Conservation (phyloP, 2,329 filamentous ascomycete genomes). For the Epicoccum nigrum region DNA sequence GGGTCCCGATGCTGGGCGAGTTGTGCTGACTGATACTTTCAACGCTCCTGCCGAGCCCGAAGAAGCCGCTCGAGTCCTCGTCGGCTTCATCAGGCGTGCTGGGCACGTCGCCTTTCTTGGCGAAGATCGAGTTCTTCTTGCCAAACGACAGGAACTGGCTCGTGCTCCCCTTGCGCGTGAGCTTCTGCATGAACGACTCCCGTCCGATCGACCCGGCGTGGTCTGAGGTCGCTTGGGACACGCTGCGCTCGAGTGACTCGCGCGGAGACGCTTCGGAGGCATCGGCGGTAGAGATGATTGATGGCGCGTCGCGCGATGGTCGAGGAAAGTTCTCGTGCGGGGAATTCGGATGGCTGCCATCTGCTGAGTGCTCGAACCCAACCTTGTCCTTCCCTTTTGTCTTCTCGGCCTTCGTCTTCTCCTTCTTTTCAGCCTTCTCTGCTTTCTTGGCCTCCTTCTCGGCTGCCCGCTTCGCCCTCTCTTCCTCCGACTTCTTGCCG, state of each 20-base stretch:
- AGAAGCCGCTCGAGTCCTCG: conserved; percentile 39
- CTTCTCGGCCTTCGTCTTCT: conserved; percentile 47
- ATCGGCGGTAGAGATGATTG: conserved; percentile 50
- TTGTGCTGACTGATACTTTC: conserved; percentile 38
- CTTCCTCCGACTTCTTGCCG: conserved; percentile 42
- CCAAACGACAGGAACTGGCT: conserved; percentile 54
- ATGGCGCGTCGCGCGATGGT: conserved; percentile 52
- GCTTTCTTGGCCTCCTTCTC: conserved; percentile 47
- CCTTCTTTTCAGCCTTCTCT: conserved; percentile 46
- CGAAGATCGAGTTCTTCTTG: conserved; percentile 45
- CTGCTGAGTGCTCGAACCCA: conserved; percentile 30
- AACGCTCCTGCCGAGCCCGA: conserved; percentile 33
- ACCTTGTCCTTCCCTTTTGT: conserved; percentile 43
- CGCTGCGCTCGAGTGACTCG: conserved; percentile 49
- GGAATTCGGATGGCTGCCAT: conserved; percentile 20
- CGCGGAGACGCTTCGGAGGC: conserved; percentile 45
- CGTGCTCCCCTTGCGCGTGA: conserved; percentile 55
- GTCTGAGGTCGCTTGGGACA: conserved; percentile 47
- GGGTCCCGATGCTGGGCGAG: conserved; percentile 46
- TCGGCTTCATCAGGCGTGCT: conserved; percentile 49
- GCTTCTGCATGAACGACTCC: conserved; percentile 57
- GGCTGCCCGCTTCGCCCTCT: conserved; percentile 40
- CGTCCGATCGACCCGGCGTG: conserved; percentile 46
- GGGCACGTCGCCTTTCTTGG: conserved; percentile 37
- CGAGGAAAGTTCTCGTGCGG: conserved; percentile 43